Evolutionary conservation across 108 stramenopile species (phyloP).

Genomic region (Cyclostephanos tholiformis): DNA sequence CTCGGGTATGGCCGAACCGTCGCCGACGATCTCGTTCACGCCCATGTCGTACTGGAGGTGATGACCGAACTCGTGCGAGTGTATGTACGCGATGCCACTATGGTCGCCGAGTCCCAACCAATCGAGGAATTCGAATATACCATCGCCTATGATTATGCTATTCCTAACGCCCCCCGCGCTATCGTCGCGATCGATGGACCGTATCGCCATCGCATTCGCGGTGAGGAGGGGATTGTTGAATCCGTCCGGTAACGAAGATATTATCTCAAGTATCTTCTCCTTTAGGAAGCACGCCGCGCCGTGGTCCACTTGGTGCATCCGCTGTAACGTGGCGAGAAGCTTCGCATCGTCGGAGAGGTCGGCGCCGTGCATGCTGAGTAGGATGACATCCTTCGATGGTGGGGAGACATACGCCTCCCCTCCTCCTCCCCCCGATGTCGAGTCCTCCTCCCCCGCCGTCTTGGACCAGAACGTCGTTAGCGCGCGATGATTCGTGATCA

Average conservation of each 20-base stretch:
- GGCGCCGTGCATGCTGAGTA: constrained; percentile 28
- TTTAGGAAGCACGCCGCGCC: constrained; percentile 1
- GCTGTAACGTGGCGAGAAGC: constrained; percentile 20
- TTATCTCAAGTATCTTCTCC: constrained; percentile 2
- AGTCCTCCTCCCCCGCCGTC: not conserved
- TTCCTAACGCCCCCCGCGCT: not conserved
- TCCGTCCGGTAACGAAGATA: constrained; percentile 18
- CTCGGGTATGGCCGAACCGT: constrained; percentile 1
- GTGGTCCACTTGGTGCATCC: constrained; percentile 31
- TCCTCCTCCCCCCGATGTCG: no score
- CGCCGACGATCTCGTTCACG: constrained; percentile 10
- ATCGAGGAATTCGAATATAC: constrained; percentile 29
- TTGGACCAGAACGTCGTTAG: constrained; percentile 28
- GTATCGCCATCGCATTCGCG: constrained; percentile 35
- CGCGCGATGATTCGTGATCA: constrained; percentile 33
- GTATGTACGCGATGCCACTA: constrained; percentile 35
- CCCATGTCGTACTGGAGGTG: constrained; percentile 34
- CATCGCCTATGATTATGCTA: constrained; percentile 40
- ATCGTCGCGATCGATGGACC: not conserved
- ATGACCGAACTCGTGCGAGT: constrained; percentile 43
- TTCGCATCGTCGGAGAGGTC: constrained; percentile 26
- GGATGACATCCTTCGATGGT: not conserved
- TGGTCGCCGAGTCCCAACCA: constrained; percentile 1
- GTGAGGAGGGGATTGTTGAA: constrained; percentile 38
- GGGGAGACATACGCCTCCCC: not conserved